Percentiles rank a stretch among this genome's conserved stretches.
Conservation (phyloP, 148 eudicot genomes). For the Silene uniflora region DNA sequence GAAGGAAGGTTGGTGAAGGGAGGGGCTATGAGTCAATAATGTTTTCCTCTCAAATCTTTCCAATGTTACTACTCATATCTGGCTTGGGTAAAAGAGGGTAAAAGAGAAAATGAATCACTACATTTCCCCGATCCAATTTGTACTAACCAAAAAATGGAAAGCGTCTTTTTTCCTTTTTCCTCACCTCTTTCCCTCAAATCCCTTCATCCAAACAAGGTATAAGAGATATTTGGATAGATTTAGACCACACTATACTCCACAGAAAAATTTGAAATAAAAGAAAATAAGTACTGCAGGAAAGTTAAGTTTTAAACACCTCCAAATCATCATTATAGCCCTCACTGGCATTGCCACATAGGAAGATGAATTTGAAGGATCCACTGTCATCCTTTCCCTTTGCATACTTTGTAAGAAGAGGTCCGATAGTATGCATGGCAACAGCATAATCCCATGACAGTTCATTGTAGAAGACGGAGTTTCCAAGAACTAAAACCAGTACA, state of each 20-base stretch:
- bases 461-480: slow-evolving; percentile 77
- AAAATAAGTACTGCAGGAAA: neutral
- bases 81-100: neutral
- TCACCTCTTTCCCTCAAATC: neutral
- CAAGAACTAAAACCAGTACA: slow-evolving; percentile 70
- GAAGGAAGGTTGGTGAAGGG: neutral
- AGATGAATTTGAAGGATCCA: slow-evolving; percentile 55
- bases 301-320: slow-evolving; percentile 43
- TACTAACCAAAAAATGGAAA: neutral
- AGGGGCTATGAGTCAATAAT: neutral
- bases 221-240: neutral
- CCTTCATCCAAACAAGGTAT: neutral
- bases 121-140: neutral
- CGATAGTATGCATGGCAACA: slow-evolving; percentile 69
- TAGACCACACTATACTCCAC: slow-evolving; percentile 7
- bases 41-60: neutral
- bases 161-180: neutral
- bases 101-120: neutral
- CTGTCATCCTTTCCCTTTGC: slow-evolving; percentile 47
- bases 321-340: slow-evolving; percentile 57
- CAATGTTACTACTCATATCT: neutral
- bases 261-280: neutral
- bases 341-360: slow-evolving; percentile 75
- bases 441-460: slow-evolving; percentile 91
- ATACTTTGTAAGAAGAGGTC: slow-evolving; percentile 74